Percentiles rank a stretch among this genome's conserved stretches.
Evolutionary conservation across 352 stramenopile species (phyloP).

Genomic region (Phytophthora agathidicida): DNA sequence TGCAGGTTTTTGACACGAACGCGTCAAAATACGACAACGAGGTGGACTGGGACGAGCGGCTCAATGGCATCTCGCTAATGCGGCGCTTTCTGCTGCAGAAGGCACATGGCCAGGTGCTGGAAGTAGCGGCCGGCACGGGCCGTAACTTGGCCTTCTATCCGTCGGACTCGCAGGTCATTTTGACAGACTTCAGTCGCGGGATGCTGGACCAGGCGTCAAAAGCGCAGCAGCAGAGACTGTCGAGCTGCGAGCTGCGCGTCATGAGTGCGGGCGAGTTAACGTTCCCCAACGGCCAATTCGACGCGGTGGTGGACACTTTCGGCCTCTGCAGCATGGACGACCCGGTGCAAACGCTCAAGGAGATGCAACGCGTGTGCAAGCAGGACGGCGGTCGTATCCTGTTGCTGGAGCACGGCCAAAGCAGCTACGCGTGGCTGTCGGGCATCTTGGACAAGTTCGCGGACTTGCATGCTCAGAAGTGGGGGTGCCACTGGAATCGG

Average conservation of each 20-base stretch:
- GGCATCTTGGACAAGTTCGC: conserved; percentile 94
- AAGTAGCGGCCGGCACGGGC: conserved; percentile 95
- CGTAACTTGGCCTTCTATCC: conserved; percentile 94
- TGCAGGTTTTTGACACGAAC: conserved; percentile 76
- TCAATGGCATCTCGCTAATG: conserved; percentile 84
- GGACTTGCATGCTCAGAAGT: conserved; percentile 91
- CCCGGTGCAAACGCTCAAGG: conserved; percentile 85
- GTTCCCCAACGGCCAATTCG: conserved; percentile 87
- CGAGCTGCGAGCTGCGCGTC: conserved; percentile 47
- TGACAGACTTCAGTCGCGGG: conserved; percentile 74
- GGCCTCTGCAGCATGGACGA: conserved; percentile 96
- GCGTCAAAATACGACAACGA: conserved; percentile 79
- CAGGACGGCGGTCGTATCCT: conserved; percentile 81
- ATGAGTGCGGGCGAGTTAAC: conserved; percentile 63
- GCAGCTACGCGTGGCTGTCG: conserved; percentile 90
- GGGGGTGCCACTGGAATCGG: conserved; percentile 97
- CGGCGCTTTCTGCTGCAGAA: conserved; percentile 78
- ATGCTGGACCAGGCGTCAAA: conserved; percentile 76
- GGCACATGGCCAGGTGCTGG: conserved; percentile 85
- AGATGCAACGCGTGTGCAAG: conserved; percentile 95
- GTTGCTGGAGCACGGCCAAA: conserved; percentile 95
- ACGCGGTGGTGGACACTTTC: conserved; percentile 97
- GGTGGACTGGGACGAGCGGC: conserved; percentile 77
- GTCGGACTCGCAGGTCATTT: conserved; percentile 40
- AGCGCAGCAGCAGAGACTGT: conserved; percentile 20